Conservation (phyloP, 2,329 filamentous ascomycete genomes). For the Penicillium sp. region DNA sequence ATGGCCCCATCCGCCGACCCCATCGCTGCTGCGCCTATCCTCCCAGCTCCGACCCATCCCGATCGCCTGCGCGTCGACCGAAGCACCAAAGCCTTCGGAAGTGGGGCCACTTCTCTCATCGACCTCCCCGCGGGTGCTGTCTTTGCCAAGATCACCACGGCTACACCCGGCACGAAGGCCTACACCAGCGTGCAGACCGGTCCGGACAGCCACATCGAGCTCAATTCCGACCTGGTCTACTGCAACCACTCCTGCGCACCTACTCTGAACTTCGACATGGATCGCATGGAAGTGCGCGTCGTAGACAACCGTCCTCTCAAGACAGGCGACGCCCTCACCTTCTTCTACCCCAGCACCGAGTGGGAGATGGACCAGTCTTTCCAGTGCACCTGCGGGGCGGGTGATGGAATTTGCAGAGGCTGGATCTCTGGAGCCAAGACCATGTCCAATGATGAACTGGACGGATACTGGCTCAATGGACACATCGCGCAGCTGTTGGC, state of each 20-base stretch:
- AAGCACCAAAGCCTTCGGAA: conserved; percentile 36
- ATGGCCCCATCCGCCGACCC: conserved; percentile 26
- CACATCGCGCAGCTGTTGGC: conserved; percentile 40
- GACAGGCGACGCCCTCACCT: conserved; percentile 46
- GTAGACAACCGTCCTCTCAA: conserved; percentile 41
- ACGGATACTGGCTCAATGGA: conserved; percentile 45
- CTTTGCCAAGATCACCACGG: conserved; percentile 50
- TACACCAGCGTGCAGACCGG: conserved; percentile 57
- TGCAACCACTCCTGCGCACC: conserved; percentile 60
- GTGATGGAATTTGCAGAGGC: conserved; percentile 37
- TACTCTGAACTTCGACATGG: conserved; percentile 56
- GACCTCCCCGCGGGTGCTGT: conserved; percentile 53
- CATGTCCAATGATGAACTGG: conserved; percentile 34
- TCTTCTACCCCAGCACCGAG: conserved; percentile 54
- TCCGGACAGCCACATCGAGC: conserved; percentile 53
- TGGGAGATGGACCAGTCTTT: conserved; percentile 53
- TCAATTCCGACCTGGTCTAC: conserved; percentile 59
- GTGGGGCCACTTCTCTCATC: conserved; percentile 50
- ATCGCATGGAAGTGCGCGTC: conserved; percentile 42
- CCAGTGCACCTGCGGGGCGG: conserved; percentile 45
- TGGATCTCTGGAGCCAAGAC: conserved; percentile 43
- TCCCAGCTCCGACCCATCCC: conserved; percentile 29
- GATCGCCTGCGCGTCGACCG: conserved; percentile 29
- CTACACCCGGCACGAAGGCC: conserved; percentile 47
- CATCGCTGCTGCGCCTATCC: conserved; percentile 10